These are phyloP conservation scores for Calocera viscosa DNA, from an alignment of 768 basidiomycete genomes.

Conservation along the genomic window DNA sequence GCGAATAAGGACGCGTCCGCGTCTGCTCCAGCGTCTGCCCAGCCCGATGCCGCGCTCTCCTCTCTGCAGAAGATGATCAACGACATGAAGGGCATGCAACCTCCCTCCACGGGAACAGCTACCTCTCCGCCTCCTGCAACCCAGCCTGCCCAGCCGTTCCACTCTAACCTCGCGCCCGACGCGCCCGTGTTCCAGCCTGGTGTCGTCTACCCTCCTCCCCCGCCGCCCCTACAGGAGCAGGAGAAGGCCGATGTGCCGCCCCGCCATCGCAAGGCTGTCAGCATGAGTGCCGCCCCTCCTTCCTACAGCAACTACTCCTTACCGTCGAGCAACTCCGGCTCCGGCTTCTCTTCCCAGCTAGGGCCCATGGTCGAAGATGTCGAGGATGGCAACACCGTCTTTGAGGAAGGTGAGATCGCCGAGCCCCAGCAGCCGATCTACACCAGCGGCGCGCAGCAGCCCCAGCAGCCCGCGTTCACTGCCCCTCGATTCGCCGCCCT, in stretches of 20 bases:
- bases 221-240: constrained; percentile 21
- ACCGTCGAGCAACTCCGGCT: constrained; percentile 44
- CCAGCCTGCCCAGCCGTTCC: constrained; percentile 31
- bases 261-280: constrained; percentile 72
- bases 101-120: constrained; percentile 36
- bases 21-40: constrained; percentile 5
- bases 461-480: constrained; percentile 38
- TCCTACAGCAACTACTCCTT: constrained; percentile 5
- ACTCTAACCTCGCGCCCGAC: constrained; percentile 47
- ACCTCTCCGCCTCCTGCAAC: constrained; percentile 26
- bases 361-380: constrained; percentile 74
- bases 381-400: constrained; percentile 43
- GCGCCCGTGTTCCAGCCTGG: constrained; percentile 68
- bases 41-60: constrained; percentile 62
- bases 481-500: constrained; percentile 77
- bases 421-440: constrained; percentile 50
- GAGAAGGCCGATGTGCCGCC: constrained; percentile 34
- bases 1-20: background rate
- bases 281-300: constrained; percentile 36
- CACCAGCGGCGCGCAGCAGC: constrained; percentile 43
- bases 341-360: constrained; percentile 34
- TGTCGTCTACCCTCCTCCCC: constrained; percentile 41
- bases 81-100: constrained; percentile 77
- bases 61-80: constrained; percentile 89
- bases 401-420: constrained; percentile 68